Base-by-base conservation (phyloP, 495 filamentous ascomycete genomes). In the Bathelium albidoporum region DNA sequence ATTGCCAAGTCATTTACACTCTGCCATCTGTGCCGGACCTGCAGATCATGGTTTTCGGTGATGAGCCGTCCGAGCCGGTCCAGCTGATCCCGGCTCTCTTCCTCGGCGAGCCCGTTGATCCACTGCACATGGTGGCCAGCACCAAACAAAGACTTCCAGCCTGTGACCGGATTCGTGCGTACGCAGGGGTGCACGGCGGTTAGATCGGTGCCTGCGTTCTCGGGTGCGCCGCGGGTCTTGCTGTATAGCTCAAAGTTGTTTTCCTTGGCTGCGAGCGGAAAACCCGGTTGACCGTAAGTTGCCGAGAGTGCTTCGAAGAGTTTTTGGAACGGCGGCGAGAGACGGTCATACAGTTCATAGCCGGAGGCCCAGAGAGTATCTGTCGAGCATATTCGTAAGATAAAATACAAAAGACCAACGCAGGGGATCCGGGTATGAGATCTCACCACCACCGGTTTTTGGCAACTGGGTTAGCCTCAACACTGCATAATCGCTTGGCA, bases 81-180 rank as follows among this genome's bases (percentile, higher is more conserved):
- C 14, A 91, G 74, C 32, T 90, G 73, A 44, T 79, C 68, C n/a
- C 78, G 71, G 61, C 80, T 84, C 77, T 93, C 90, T 16, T 80
- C 75, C n/a, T 84, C 79, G 0, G 80, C 79, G 29, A 93, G 70
- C 4, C 81, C 89, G 71, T 90, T 83, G 74, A 91, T 87, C 22
- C 78, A 71, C 66, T 81, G 73, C 1, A 83, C 77, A 73, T 88
- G 85, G 14, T 78, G 78, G 52, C 85, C 85, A 29, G 86, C 80
- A 1, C 81, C 85, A 68, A 85, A 91, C 16, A 93, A 75, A 3
- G 74, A 79, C 72, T 89, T 89, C 88, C 89, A 91, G 1, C 89
- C 89, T 0, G 88, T 90, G 0, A 91, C 85, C 0, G 89, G 89
- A 71, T 93, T 90, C n/a, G 88, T 91, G 10, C 89, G 85, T 29